Evolutionary conservation across 306 rosid genomes (phyloP), one percentile per base, ranked within the genome.

Genomic region (Betula pendula): DNA sequence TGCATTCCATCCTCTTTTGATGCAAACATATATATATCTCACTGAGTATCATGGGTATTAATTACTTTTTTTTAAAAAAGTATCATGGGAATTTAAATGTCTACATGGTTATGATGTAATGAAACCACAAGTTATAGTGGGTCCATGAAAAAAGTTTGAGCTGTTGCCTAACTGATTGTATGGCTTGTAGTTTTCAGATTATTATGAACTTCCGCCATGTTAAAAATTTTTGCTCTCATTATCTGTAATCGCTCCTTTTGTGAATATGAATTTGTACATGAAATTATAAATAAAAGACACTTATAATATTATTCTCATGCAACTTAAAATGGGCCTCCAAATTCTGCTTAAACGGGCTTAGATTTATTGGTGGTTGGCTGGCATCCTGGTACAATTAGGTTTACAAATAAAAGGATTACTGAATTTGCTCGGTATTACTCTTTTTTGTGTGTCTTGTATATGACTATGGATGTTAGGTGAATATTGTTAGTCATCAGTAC

Each of bases 41-140:
- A 49, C 68, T 76, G 68, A 51, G 42, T 38, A 38, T 38, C 8
- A 38, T 38, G 42, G 8, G 42, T 5, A 38, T 38, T 38, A 38
- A 38, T 5, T 38, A 38, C 42, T 38, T 38, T 5, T 38, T 38
- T 38, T 5, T 38, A 38, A 38, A 38, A 38, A 38, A 38, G 82
- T 68, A 51, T 82, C 72, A 70, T 80, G 79, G 66, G 81, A 66
- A 68, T 83, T 83, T 66, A 16, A 35, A 48, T 49, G 31, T 59
- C 53, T 59, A 77, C 69, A 50, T 63, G 50, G 50, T 80, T 59
- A 75, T 25, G 49, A 45, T 31, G 40, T 42, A 17, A 72, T 40
- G 5, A 33, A 31, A 27, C 65, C 63, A 71, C 68, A 62, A 20
- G 43, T 47, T 62, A 31, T 6, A 68, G 53, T 48, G 73, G 79